Base-by-base conservation (phyloP, 2,329 filamentous ascomycete genomes). In the Hawksworthiomyces lignivorus region DNA sequence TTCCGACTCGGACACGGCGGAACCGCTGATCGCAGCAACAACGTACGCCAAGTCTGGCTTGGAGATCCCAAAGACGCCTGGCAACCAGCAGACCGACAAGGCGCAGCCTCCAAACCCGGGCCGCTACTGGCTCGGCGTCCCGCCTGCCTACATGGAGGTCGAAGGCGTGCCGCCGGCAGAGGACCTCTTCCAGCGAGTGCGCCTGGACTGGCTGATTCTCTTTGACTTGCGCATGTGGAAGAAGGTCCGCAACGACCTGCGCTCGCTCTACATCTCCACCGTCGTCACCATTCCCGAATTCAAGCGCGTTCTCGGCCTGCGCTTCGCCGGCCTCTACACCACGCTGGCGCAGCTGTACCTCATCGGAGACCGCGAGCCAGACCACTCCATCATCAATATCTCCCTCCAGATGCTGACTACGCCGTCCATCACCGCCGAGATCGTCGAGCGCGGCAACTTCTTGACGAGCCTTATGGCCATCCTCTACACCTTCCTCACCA, bases 211-310 rank as follows among this genome's bases (percentile, higher is more conserved):
- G 77, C 75, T 98, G 56, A 87, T 98, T 22, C 70, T 98, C 8
- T 98, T 95, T 58, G 92, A 98, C 59, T 66, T 98, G 39, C 75
- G 92, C 31, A 80, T 98, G 73, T 98, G 92, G 92, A 98, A 98
- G 64, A 92, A 88, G 59, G 77, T 94, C 24, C 80, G 92, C 43
- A 88, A 90, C 37, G 86, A 94, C 57, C 73, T 98, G 43, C 82
- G 92, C 24, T 85, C 95, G 49, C 75, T 98, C 2, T 97, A 96
- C 62, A 95, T 98, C 53, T 92, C 87, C 36, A 98, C 92, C 0
- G 87, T 98, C 5, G 89, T 98, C 36, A 87, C 87, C 6, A 87
- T 98, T 41, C 90, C 92, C 5, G 79, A 94, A 57, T 98, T 98
- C 73, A 98, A 98, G 66, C 82, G 90, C 17, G 80, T 98, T 9